Evolutionary conservation across 1,284 basidiomycete species (phyloP).

Genomic region (Stygiomarasmius scandens): DNA sequence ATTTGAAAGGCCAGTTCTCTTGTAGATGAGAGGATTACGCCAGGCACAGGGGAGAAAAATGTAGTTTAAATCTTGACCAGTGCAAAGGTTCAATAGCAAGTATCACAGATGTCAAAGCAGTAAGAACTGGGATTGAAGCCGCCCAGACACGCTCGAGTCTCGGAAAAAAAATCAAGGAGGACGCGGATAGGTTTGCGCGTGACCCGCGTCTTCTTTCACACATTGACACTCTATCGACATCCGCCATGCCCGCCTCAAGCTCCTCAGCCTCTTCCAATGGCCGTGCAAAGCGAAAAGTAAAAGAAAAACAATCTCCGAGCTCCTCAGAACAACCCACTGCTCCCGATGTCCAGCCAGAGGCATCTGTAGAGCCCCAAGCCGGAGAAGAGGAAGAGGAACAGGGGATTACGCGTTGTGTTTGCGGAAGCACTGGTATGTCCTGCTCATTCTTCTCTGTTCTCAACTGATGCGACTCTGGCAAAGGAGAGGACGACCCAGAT

Average conservation of each 20-base stretch:
- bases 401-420: constrained; percentile 92
- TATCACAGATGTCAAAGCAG: too few species aligned
- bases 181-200: too few species aligned
- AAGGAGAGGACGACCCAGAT: constrained; percentile 77
- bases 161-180: too few species aligned
- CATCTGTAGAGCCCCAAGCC: constrained; percentile 37
- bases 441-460: constrained; percentile 14
- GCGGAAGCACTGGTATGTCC: constrained; percentile 82
- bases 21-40: too few species aligned
- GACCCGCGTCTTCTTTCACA: too few species aligned
- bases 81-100: too few species aligned
- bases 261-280: constrained; percentile 42
- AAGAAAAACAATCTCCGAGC: constrained; percentile 42
- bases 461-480: constrained; percentile 27
- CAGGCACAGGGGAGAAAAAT: too few species aligned
- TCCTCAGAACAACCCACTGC: constrained; percentile 28
- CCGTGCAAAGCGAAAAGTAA: constrained; percentile 57
- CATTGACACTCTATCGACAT: too few species aligned
- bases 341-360: constrained; percentile 31
- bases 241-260: constrained; percentile 27
- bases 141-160: too few species aligned
- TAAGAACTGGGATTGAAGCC: too few species aligned
- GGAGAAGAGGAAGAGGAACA: constrained; percentile 71
- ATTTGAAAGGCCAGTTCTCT: too few species aligned
- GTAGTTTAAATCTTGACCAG: too few species aligned